Conservation (phyloP, 2,329 filamentous ascomycete species). For the Beauveria scarabaeidicola region DNA sequence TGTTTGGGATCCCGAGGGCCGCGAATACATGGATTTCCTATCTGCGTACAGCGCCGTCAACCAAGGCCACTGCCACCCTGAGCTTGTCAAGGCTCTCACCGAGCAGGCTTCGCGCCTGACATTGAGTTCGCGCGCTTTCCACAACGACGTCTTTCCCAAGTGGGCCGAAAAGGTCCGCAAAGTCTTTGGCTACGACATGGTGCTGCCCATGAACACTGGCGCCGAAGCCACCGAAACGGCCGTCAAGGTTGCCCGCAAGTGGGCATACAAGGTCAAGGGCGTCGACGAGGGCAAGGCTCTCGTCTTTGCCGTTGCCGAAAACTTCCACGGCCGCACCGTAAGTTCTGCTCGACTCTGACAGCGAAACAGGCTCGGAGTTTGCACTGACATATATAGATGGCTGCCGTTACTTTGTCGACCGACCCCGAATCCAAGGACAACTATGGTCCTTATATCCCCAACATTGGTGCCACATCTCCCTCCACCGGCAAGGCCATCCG, state of each 20-base stretch:
- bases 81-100: conserved; percentile 80
- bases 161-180: conserved; percentile 88
- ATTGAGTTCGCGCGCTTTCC: conserved; percentile 87
- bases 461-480: conserved; percentile 70
- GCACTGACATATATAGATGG: conserved; percentile 51
- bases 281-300: conserved; percentile 78
- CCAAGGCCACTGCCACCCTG: conserved; percentile 95
- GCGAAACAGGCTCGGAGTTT: background rate
- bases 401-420: conserved; percentile 88
- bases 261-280: conserved; percentile 94
- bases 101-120: conserved; percentile 87
- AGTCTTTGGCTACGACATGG: conserved; percentile 95
- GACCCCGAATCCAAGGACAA: conserved; percentile 94
- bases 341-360: conserved; percentile 25
- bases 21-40: conserved; percentile 93
- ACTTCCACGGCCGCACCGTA: conserved; percentile 94
- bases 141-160: conserved; percentile 96
- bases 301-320: conserved; percentile 77
- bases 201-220: conserved; percentile 95
- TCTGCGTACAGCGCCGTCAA: conserved; percentile 98
- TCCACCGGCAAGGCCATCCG: conserved; percentile 66
- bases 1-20: conserved; percentile 96
- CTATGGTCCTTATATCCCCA: conserved; percentile 92
- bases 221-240: conserved; percentile 94
- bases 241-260: conserved; percentile 93